These are phyloP conservation scores for Myochromella boudieri DNA, from an alignment of 768 basidiomycete genomes.

Conservation along the genomic window DNA sequence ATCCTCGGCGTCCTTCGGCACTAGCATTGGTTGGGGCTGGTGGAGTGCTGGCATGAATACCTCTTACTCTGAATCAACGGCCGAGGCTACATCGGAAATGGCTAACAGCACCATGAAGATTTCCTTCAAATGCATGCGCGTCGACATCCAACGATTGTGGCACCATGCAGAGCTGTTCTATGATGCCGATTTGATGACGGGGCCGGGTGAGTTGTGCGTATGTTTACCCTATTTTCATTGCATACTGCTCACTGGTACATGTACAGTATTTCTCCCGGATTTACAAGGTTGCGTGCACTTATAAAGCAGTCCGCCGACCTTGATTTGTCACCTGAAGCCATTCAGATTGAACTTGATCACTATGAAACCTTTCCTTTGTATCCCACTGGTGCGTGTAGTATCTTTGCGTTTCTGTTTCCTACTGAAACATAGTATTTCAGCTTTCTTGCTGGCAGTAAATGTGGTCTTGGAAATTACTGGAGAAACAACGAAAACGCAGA, in stretches of 20 bases:
- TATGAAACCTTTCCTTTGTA: background rate
- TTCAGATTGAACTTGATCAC: background rate
- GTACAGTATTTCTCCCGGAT: too few relatives aligned
- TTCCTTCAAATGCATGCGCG: conserved; percentile 12
- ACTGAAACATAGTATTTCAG: too few relatives aligned
- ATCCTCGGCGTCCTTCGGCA: background rate
- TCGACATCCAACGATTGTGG: conserved; percentile 7
- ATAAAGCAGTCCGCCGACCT: too few relatives aligned
- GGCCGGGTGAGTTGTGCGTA: conserved; percentile 5
- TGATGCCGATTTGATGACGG: conserved; percentile 4
- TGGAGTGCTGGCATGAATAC: background rate
- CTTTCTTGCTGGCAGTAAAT: too few relatives aligned
- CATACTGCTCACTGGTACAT: background rate
- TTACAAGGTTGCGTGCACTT: background rate
- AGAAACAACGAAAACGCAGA: too few relatives aligned
- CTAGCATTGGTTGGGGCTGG: background rate
- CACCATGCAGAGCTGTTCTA: conserved; percentile 8
- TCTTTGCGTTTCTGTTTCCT: too few relatives aligned
- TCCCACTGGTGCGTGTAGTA: conserved; percentile 1
- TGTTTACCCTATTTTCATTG: background rate
- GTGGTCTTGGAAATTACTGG: too few relatives aligned
- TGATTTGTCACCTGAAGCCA: background rate
- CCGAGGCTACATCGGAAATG: conserved; percentile 1
- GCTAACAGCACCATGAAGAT: conserved; percentile 10
- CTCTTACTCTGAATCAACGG: background rate